Evolutionary conservation across 306 rosid genomes (phyloP).

Genomic region (Pyrus bretschneideri): DNA sequence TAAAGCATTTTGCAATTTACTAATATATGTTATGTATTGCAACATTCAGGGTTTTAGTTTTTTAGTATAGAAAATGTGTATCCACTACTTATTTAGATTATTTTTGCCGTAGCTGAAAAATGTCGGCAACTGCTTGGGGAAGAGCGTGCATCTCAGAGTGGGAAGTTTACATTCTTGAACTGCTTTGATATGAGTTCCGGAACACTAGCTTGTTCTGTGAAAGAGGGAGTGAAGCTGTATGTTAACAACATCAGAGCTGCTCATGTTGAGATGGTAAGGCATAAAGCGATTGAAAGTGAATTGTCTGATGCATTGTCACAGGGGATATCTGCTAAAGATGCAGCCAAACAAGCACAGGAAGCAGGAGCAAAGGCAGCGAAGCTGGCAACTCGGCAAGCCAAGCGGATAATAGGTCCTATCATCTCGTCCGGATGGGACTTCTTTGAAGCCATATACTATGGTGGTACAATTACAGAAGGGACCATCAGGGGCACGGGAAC

Average conservation of each 20-base stretch:
- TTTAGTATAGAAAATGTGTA: neutral
- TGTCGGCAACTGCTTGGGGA: constrained; percentile 81
- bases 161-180: constrained; percentile 58
- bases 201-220: constrained; percentile 60
- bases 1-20: neutral
- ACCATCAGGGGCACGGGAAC: constrained; percentile 71
- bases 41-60: neutral
- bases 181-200: constrained; percentile 76
- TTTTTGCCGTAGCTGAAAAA: constrained; percentile 56
- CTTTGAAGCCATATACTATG: constrained; percentile 77
- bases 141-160: constrained; percentile 67
- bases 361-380: constrained; percentile 77
- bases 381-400: constrained; percentile 52
- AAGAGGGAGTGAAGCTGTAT: constrained; percentile 77
- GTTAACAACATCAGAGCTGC: constrained; percentile 55
- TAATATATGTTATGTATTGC: neutral
- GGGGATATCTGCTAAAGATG: constrained; percentile 39
- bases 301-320: constrained; percentile 48
- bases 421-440: constrained; percentile 91
- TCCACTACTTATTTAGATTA: neutral
- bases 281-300: constrained; percentile 41
- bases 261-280: constrained; percentile 60
- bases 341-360: constrained; percentile 53
- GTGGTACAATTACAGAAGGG: constrained; percentile 65
- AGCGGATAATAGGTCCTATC: constrained; percentile 64